These are phyloP conservation scores for Boletus patriciae DNA, from an alignment of 768 basidiomycete species.

Conservation along the genomic window DNA sequence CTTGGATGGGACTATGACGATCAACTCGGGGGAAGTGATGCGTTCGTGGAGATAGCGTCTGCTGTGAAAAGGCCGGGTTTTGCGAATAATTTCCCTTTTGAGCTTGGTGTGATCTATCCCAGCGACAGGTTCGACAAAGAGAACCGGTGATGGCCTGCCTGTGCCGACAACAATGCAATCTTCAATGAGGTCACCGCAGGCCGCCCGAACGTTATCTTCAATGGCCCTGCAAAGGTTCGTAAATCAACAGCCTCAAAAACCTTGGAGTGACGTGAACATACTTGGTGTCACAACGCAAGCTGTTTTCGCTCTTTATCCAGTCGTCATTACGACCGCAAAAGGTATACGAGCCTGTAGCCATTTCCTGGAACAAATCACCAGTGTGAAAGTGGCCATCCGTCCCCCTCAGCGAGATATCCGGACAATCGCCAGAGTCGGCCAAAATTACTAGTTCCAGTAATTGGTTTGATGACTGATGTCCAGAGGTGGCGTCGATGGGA, in stretches of 20 bases:
- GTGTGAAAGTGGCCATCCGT: constrained; percentile 76
- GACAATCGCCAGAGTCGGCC: constrained; percentile 67
- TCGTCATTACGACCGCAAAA: constrained; percentile 77
- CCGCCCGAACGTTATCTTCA: constrained; percentile 70
- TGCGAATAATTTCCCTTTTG: constrained; percentile 69
- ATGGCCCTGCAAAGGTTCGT: constrained; percentile 49
- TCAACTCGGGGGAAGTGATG: constrained; percentile 60
- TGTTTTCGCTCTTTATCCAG: constrained; percentile 83
- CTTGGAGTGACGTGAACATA: constrained; percentile 26
- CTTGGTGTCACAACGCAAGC: constrained; percentile 77
- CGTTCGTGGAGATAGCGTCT: constrained; percentile 79
- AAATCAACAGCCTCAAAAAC: constrained; percentile 2
- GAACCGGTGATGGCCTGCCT: constrained; percentile 73
- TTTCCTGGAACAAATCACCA: constrained; percentile 76
- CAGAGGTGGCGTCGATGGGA: constrained; percentile 48
- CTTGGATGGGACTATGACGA: constrained; percentile 64
- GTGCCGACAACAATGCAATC: constrained; percentile 78
- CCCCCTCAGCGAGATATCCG: constrained; percentile 54
- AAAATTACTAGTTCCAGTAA: constrained; percentile 71
- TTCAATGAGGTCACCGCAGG: constrained; percentile 62
- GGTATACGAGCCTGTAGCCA: constrained; percentile 54
- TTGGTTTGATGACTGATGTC: constrained; percentile 54
- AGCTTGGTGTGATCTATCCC: constrained; percentile 57
- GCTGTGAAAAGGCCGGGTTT: constrained; percentile 70
- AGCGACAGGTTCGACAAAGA: constrained; percentile 67